phyloP scores from a whole-genome alignment of 78 protist genomes.

The Dictyostelium intermedium region DNA sequence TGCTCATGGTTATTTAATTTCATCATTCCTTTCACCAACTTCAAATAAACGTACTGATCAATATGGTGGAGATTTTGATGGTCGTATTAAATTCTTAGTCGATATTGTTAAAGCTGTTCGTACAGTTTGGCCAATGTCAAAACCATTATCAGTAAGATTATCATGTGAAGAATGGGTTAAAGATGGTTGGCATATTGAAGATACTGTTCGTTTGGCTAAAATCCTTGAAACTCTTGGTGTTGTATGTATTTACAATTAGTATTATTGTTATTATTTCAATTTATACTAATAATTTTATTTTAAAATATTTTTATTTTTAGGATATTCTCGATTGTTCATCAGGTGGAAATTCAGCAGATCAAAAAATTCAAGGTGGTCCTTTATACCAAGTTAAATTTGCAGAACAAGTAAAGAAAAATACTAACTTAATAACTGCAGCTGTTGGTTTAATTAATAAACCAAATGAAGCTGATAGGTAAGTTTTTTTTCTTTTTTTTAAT shows the following conservation, averaged over 20 bases:
- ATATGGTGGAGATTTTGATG: constrained; percentile 92
- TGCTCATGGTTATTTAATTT: constrained; percentile 94
- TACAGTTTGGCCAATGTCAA: constrained; percentile 33
- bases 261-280: too few relatives aligned
- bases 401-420: not conserved
- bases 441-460: constrained; percentile 41
- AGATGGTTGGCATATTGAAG: constrained; percentile 43
- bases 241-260: not conserved
- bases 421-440: not conserved
- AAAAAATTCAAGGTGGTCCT: constrained; percentile 3
- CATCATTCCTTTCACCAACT: constrained; percentile 77
- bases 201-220: constrained; percentile 1
- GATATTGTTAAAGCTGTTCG: constrained; percentile 61
- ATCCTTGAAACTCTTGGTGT: constrained; percentile 17
- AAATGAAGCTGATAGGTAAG: not conserved
- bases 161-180: constrained; percentile 49
- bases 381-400: constrained; percentile 36
- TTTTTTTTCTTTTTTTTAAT: too few relatives aligned
- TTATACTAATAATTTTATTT: too few relatives aligned
- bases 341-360: constrained; percentile 24
- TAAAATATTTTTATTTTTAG: not conserved
- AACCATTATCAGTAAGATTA: constrained; percentile 21
- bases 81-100: constrained; percentile 75
- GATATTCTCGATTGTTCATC: constrained; percentile 45
- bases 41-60: constrained; percentile 90